Evolutionary conservation across 768 basidiomycete genomes (phyloP), one percentile per base, ranked within the genome.

Genomic region (Hydnum rufescens): DNA sequence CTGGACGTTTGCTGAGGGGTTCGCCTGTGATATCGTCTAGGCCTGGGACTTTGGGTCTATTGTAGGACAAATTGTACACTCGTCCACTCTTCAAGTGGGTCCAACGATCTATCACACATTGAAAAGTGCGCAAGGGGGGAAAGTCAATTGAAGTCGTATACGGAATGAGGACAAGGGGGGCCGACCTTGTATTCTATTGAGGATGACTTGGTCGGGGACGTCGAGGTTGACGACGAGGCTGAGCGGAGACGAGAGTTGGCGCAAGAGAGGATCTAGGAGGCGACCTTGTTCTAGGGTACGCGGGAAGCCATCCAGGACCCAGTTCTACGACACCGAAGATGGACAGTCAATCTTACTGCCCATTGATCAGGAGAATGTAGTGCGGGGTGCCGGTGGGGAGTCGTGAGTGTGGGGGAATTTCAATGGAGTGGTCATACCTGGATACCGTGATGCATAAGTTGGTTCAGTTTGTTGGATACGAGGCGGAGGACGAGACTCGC

Each of bases 231-330:
- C 77, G 34, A 93, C 73, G 42, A 93, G 71, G 53, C 78, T 86
- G 54, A 93, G 67, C 28, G 85, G 77, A 29, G 68, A 72, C 43
- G 51, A 29, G 28, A 55, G 44, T 32, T 57, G 82, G 82, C 72
- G 71, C 50, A 92, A 74, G 64, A 86, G 75, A 19, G 70, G 67
- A 65, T 92, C 82, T 5, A 93, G 71, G 43, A 88, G 69, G 62
- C 76, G 69, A 2, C 81, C 87, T 64, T 93, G 89, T n/a, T 71
- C 75, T 1, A 88, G 66, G 6, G 88, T 93, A 32, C 89, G 78
- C 50, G 90, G 90, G 60, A 93, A 92, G 28, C 90, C 90, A 58
- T 93, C 90, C 42, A 92, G 64, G 57, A 93, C 82, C 89, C 89
- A 92, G 60, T 84, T 80, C 83, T 89, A 39, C 13, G 13, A 39